A percentile compares a stretch with the other conserved stretches of the same genome.
phyloP scores from a whole-genome alignment of 2,329 filamentous ascomycete species.

The Pseudogymnoascus sp. region DNA sequence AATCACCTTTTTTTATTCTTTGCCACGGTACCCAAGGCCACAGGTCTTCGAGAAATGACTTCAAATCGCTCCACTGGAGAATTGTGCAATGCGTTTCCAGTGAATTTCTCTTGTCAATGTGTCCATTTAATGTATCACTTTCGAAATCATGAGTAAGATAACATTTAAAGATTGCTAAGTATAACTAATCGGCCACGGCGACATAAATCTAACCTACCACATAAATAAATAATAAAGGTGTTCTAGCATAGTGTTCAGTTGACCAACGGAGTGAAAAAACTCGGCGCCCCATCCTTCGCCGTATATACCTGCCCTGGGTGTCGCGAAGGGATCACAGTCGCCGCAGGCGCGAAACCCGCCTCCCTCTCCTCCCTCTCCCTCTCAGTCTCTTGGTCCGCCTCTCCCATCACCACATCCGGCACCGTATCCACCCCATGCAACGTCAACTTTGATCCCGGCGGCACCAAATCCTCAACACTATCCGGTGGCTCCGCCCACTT shows the following conservation, averaged over 20 bases:
- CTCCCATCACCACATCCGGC: not conserved
- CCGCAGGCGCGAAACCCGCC: not conserved
- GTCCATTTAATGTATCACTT: not conserved
- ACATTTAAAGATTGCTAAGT: not conserved
- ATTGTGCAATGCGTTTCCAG: not conserved
- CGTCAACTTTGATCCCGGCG: not conserved
- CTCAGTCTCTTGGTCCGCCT: not conserved
- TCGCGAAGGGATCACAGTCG: not conserved
- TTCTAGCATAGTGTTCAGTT: not conserved
- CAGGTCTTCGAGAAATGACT: not conserved
- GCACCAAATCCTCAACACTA: not conserved
- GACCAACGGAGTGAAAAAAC: not conserved
- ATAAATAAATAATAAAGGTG: not conserved
- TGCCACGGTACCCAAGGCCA: not conserved
- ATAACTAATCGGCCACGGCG: not conserved
- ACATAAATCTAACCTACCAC: not conserved
- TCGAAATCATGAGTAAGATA: not conserved
- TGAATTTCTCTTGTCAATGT: not conserved
- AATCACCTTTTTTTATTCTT: not conserved
- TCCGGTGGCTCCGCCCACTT: not conserved
- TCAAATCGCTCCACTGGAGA: not conserved
- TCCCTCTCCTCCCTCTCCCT: not conserved
- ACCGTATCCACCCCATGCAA: not conserved
- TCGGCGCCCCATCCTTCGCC: not conserved
- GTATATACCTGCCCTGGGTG: not conserved